These are phyloP conservation scores for Acrodontium crateriforme DNA, from an alignment of 2,329 filamentous ascomycete species.

Conservation along the genomic window DNA sequence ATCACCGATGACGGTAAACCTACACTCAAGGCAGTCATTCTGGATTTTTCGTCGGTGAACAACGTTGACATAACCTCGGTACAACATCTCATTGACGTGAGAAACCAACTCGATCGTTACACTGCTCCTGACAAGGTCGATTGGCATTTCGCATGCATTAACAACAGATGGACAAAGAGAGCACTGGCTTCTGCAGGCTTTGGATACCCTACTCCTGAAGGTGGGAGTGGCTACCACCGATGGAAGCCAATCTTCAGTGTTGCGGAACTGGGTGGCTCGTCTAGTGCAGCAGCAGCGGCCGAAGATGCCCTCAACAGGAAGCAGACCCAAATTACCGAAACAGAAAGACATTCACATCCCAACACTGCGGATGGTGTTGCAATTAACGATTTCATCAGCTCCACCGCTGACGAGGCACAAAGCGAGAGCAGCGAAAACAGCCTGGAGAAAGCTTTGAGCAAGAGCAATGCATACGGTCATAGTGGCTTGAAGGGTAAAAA, in stretches of 20 bases:
- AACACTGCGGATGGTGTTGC: too few relatives aligned
- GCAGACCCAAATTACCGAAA: slow-evolving; percentile 15
- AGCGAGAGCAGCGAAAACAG: slow-evolving; percentile 11
- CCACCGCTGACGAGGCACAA: slow-evolving; percentile 10
- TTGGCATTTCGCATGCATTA: slow-evolving; percentile 92
- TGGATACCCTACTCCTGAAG: slow-evolving; percentile 55
- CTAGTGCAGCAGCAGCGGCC: slow-evolving; percentile 55
- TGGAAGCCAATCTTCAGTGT: slow-evolving; percentile 97
- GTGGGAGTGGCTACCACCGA: slow-evolving; percentile 41
- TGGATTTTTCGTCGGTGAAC: slow-evolving; percentile 89
- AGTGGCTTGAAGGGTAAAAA: slow-evolving; percentile 12
- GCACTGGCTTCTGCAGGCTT: slow-evolving; percentile 79
- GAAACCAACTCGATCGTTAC: slow-evolving; percentile 84
- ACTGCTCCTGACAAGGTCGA: slow-evolving; percentile 68
- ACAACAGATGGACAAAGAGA: slow-evolving; percentile 88
- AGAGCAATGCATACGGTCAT: slow-evolving; percentile 27
- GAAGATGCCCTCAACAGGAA: slow-evolving; percentile 48
- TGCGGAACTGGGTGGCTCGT: slow-evolving; percentile 62
- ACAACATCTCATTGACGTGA: slow-evolving; percentile 84
- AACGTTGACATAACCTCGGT: slow-evolving; percentile 87
- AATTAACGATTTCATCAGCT: slow-evolving; percentile 10
- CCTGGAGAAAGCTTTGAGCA: slow-evolving; percentile 32
- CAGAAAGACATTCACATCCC: too few relatives aligned
- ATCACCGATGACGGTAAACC: slow-evolving; percentile 42
- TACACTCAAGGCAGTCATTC: slow-evolving; percentile 72